These are phyloP conservation scores for Neoarthrinium moseri DNA, from an alignment of 2,329 filamentous ascomycete species.

Conservation along the genomic window DNA sequence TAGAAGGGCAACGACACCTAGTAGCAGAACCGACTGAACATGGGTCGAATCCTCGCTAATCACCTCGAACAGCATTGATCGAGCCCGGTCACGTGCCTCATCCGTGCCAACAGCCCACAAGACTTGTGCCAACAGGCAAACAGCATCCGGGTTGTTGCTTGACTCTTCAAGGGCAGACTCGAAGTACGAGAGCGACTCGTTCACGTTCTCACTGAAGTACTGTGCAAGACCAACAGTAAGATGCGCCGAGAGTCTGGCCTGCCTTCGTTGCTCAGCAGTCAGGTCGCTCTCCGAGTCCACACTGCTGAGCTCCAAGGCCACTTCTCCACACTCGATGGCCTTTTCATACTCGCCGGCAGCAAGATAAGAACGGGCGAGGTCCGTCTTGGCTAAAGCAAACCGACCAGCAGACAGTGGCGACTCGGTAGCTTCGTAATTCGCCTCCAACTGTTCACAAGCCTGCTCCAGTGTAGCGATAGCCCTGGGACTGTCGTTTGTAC, in stretches of 20 bases:
- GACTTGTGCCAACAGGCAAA: conserved; percentile 85
- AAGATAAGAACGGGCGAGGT: conserved; percentile 81
- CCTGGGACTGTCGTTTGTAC: conserved; percentile 65
- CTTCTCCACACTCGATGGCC: conserved; percentile 78
- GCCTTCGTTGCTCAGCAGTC: conserved; percentile 61
- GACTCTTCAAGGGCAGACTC: conserved; percentile 77
- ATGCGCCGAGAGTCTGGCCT: conserved; percentile 78
- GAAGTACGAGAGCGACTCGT: conserved; percentile 76
- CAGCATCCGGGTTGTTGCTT: conserved; percentile 73
- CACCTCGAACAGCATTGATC: conserved; percentile 76
- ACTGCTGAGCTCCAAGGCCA: conserved; percentile 73
- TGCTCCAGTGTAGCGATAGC: conserved; percentile 64
- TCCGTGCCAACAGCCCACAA: conserved; percentile 86
- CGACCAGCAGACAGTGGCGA: conserved; percentile 69
- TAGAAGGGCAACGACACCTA: conserved; percentile 81
- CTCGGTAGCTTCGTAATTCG: conserved; percentile 82
- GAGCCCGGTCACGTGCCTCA: conserved; percentile 71
- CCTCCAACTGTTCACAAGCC: conserved; percentile 70
- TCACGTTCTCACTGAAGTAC: conserved; percentile 67
- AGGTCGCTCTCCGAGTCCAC: conserved; percentile 70
- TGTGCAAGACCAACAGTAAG: conserved; percentile 81
- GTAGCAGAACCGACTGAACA: conserved; percentile 73
- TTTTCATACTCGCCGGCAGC: conserved; percentile 62
- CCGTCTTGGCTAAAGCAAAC: conserved; percentile 81
- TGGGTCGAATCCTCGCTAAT: conserved; percentile 75